Percentiles rank a stretch among this genome's conserved stretches.
Evolutionary conservation across 306 rosid genomes (phyloP).

Genomic region (Calophaca sinica): DNA sequence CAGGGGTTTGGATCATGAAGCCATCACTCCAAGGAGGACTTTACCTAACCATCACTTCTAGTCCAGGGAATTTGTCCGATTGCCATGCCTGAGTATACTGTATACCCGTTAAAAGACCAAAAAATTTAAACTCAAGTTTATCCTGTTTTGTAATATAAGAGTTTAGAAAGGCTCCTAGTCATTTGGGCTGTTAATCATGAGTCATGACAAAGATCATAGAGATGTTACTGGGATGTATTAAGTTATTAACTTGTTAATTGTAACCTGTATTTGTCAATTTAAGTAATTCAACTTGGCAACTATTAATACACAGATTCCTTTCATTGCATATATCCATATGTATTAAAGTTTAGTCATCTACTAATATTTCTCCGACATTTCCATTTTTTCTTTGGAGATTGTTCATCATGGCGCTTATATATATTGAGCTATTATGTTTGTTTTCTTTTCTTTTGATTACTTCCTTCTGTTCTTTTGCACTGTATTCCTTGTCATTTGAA

Average conservation of each 20-base stretch:
- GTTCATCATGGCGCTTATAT: neutral
- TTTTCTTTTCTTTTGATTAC: neutral
- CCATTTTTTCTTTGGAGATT: neutral
- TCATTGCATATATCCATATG: neutral
- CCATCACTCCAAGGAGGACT: neutral
- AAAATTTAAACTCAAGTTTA: neutral
- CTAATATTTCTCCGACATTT: constrained; percentile 8
- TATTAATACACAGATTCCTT: neutral
- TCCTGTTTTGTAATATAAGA: neutral
- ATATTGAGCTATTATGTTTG: neutral
- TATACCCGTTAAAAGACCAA: neutral
- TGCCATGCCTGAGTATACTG: neutral
- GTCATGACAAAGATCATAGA: constrained; percentile 2
- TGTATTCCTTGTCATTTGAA: constrained; percentile 2
- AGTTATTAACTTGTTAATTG: neutral
- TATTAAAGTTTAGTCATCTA: neutral
- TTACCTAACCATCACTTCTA: neutral
- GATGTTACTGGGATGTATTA: constrained; percentile 14
- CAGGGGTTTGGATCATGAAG: neutral
- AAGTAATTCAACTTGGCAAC: neutral
- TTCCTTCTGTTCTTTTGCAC: neutral
- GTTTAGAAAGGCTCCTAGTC: neutral
- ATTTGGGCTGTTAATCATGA: constrained; percentile 4
- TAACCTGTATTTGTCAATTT: neutral
- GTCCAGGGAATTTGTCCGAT: neutral